Base-by-base conservation (phyloP, 192 early-diverging fungal species). In the Thoreauomyces humboldtii region DNA sequence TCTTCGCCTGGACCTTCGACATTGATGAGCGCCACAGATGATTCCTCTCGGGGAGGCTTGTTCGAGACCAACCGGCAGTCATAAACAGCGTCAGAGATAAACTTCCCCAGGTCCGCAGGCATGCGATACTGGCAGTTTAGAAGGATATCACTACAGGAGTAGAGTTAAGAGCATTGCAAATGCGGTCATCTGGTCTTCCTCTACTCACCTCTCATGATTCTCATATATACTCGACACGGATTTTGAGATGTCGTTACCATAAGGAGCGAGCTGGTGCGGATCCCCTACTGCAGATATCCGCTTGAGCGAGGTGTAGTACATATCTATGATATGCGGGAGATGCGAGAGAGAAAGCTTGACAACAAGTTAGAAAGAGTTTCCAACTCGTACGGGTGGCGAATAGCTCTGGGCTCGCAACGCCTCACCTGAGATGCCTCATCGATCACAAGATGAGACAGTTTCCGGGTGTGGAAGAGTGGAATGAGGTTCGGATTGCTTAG, bases 391-490 rank as follows among this genome's bases (percentile, higher is more conserved):
- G n/a, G n/a, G n/a, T n/a, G n/a, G n/a, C n/a, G n/a, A n/a, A n/a
- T n/a, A n/a, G n/a, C n/a, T n/a, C n/a, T n/a, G n/a, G n/a, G n/a
- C n/a, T n/a, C n/a, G n/a, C n/a, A n/a, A n/a, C n/a, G n/a, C n/a
- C n/a, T n/a, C n/a, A 50, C 22, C 48, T 50, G 48, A 7, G 48
- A 50, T 9, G 48, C 48, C 22, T 50, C 48, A 22, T 50, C 48
- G 24, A 50, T 50, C 12, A 50, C 48, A 17, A 57, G 28, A 35
- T 57, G 55, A 15, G 55, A 34, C 14, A 57, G 19, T 1, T 28
- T 27, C 9, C 55, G 55, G 0, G 11, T 11, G 1, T 28, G 55
- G 29, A 57, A 34, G 7, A 57, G 29, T 28, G 22, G 15, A 34
- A 35, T n/a, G 0, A 57, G n/a, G 12, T 35, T 27, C 24, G 22